Base-by-base conservation (phyloP, 108 stramenopile species). In the Schizochytrium sp. region DNA sequence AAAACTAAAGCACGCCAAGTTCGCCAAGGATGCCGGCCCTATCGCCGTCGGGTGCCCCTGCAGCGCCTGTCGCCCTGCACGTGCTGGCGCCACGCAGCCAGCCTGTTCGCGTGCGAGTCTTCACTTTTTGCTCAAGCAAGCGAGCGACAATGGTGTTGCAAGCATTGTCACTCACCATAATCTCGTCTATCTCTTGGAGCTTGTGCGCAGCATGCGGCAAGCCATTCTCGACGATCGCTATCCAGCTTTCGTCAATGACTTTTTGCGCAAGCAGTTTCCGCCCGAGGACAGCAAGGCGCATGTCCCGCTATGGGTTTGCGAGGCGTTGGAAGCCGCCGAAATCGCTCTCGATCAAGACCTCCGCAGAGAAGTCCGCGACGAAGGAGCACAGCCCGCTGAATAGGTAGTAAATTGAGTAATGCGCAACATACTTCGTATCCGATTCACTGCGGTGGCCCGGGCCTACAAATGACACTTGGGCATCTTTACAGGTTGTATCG, bases 161-260 rank as follows among this genome's bases (percentile, higher is more conserved):
- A 96, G 97, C 88, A 89, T 98, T 29, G 87, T 99, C 87, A 98
- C 97, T 45, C 95, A 96, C 87, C 98, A 99, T 92, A 99, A 99
- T 89, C 89, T 99, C 60, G 95, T 95, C 16, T 99, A 98, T 90
- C 97, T 99, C 97, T 96, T 97, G 96, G 48, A 89, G 51, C 60
- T 99, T 51, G 95, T 94, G 60, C 91, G 95, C 4, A 72, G 90
- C 34, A 99, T 99, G 98, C 94, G 98, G 88, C 71, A 94, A 47
- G 95, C 97, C 6, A 97, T 98, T 57, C 72, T 97, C 44, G 93
- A 95, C 60, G 92, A 94, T 60, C 48, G 87, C 4, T 99, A 94
- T 91, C 92, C 89, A 25, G 90, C 88, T 25, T 98, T 96, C 93
- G 96, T 95, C 12, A 48, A 58, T 58, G 29, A 87, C 5, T 98